phyloP scores from a whole-genome alignment of 331 rosid genomes.

The Pyracantha coccinea region DNA sequence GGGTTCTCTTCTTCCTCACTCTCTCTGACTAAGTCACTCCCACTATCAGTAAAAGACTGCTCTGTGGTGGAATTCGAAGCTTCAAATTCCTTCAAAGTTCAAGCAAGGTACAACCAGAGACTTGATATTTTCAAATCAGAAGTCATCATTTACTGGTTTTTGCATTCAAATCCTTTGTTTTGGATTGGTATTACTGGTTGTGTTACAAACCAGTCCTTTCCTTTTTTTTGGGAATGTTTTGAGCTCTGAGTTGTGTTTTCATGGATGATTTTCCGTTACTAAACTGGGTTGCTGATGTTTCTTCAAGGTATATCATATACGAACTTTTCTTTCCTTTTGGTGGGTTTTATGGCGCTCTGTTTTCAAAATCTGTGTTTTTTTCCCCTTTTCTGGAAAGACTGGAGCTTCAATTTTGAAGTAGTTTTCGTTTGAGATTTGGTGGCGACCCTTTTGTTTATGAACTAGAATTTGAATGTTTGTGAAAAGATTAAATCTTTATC shows the following conservation, averaged over 20 bases:
- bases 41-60: slow-evolving; percentile 9
- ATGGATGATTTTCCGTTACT: neutral
- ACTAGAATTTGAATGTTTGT: neutral
- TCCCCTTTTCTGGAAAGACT: neutral
- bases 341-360: slow-evolving; percentile 1
- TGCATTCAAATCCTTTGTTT: neutral
- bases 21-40: neutral
- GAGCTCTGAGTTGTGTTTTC: neutral
- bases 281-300: slow-evolving; percentile 6
- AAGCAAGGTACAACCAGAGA: slow-evolving; percentile 30
- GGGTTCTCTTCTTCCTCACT: slow-evolving; percentile 3
- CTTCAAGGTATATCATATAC: neutral
- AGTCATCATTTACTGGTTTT: neutral
- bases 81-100: slow-evolving; percentile 12
- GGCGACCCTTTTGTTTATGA: neutral
- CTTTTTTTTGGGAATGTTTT: neutral
- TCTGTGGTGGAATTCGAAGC: slow-evolving; percentile 21
- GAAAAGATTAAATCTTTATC: neutral
- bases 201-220: neutral
- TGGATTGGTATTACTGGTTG: neutral
- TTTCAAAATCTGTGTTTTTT: slow-evolving; percentile 5
- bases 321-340: neutral
- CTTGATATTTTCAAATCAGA: slow-evolving; percentile 6
- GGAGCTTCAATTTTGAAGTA: neutral
- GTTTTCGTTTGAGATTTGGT: neutral